Evolutionary conservation across 2,329 filamentous ascomycete species (phyloP).

Genomic region (Aspergillus sp.): DNA sequence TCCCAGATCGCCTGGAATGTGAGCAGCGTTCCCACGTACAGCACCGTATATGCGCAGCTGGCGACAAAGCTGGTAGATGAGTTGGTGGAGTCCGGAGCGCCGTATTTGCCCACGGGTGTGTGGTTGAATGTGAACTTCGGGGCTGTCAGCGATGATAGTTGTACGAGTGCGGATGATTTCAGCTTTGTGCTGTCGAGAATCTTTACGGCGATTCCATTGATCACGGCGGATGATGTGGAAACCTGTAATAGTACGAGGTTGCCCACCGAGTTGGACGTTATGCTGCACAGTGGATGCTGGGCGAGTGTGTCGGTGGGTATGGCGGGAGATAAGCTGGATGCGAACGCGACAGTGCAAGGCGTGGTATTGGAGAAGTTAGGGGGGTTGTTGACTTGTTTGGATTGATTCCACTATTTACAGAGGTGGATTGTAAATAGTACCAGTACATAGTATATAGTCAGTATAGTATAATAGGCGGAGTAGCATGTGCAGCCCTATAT

Average conservation of each 20-base stretch:
- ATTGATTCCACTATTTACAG: neutral
- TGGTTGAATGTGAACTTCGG: constrained; percentile 74
- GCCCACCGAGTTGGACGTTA: constrained; percentile 61
- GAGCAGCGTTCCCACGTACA: constrained; percentile 48
- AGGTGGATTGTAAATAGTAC: too few species aligned
- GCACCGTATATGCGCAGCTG: constrained; percentile 65
- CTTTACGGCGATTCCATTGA: constrained; percentile 45
- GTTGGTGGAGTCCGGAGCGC: constrained; percentile 58
- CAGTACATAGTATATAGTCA: too few species aligned
- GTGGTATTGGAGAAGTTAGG: constrained; percentile 55
- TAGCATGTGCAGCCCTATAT: constrained; percentile 27
- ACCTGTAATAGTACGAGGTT: constrained; percentile 59
- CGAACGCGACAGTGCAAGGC: constrained; percentile 53
- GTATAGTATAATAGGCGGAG: too few species aligned
- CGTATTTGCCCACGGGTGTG: constrained; percentile 63
- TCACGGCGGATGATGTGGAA: constrained; percentile 53
- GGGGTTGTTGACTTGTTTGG: constrained; percentile 51
- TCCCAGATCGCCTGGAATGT: constrained; percentile 57
- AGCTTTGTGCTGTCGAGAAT: constrained; percentile 67
- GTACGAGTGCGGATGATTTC: constrained; percentile 58
- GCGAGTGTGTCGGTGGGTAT: constrained; percentile 65
- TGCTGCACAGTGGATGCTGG: constrained; percentile 57
- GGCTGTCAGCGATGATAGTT: constrained; percentile 49
- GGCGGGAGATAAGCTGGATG: constrained; percentile 63
- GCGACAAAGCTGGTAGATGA: constrained; percentile 60